phyloP scores from a whole-genome alignment of 2,329 filamentous ascomycete species.

The Xylaria sp. region DNA sequence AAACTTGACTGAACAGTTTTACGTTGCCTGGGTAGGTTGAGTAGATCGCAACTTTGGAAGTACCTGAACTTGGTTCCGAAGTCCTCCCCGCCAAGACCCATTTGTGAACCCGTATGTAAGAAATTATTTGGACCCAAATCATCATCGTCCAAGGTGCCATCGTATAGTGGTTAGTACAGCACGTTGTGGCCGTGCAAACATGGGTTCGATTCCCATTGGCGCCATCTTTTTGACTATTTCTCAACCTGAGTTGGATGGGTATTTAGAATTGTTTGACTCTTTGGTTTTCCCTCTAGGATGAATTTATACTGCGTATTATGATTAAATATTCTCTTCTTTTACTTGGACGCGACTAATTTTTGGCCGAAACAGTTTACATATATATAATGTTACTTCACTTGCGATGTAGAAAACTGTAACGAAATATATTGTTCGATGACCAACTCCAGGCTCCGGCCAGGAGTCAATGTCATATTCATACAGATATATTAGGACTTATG shows the following conservation, averaged over 20 bases:
- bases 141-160: conserved; percentile 3
- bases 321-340: no score
- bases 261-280: no score
- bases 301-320: no score
- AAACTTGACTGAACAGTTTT: no score
- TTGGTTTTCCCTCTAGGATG: no score
- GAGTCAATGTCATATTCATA: conserved; percentile 12
- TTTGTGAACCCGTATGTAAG: not conserved
- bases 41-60: not conserved
- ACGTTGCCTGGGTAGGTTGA: no score
- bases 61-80: no score
- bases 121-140: not conserved
- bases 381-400: no score
- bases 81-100: not conserved
- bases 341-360: no score
- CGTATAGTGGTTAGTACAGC: conserved; percentile 28
- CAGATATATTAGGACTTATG: conserved; percentile 31
- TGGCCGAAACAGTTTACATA: no score
- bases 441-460: not conserved
- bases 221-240: not conserved
- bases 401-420: no score
- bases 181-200: conserved; percentile 24
- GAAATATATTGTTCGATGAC: not conserved
- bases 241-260: not conserved
- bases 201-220: conserved; percentile 20